Evolutionary conservation across 805 yeast genomes (phyloP), one percentile per base, ranked within the genome.

Genomic region (Yamadazyma paraphyllophila): DNA sequence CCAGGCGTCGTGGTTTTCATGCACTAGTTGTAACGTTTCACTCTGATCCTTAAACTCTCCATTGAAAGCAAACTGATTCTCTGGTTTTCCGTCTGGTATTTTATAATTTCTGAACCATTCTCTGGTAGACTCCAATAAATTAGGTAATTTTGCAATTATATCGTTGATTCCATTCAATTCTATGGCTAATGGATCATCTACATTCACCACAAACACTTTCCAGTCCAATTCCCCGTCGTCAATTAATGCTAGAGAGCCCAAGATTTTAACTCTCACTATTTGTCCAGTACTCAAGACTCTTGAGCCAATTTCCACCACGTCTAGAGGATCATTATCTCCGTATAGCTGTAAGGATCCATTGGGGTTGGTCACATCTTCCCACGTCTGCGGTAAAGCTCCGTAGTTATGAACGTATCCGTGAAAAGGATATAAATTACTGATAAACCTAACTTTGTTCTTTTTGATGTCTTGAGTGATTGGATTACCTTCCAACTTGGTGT

Each of bases 101-200:
- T 94, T 94, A 83, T 94, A 94, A 71, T 91, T 90, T 68, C 95
- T 86, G 83, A 94, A 94, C 99, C 99, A 94, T 72, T 88, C 96
- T 69, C 90, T 84, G 48, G 98, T 94, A 54, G 96, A 86, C 66
- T 96, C 87, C 63, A 94, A 75, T 48, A 94, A 76, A 45, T 97
- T 97, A 49, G 99, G 99, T 69, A 91, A 82, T 65, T 85, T 83
- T 61, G 78, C 80, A 68, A 81, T 90, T 53, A 94, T 96, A 61
- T 94, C 97, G 69, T 87, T 92, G 57, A 94, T 82, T 67, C 90
- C 97, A 64, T 85, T 80, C 60, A 94, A 74, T 72, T 90, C 85
- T 48, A 85, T 63, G 50, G 97, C 96, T 58, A 91, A 78, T 55
- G 96, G 96, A 66, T 94, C 99, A 56, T 82, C 78, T 7, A 57